Percentiles rank a stretch among this genome's conserved stretches.
Conservation (phyloP, 768 basidiomycete genomes). For the Neoboletus subvelutipes region DNA sequence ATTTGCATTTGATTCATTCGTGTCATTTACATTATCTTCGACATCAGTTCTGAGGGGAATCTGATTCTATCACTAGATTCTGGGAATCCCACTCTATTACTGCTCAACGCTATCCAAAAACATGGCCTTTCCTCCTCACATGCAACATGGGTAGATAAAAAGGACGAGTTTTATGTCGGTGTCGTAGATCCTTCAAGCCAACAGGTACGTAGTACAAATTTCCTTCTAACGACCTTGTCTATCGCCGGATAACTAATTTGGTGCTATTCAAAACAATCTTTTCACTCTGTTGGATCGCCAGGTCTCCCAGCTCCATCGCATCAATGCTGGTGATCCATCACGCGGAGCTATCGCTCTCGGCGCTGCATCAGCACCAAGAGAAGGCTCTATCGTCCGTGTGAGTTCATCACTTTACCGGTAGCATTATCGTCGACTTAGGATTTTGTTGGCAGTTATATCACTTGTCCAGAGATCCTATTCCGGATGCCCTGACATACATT, state of each 20-base stretch:
- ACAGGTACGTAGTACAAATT: slow-evolving; percentile 3
- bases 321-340: slow-evolving; percentile 71
- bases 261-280: neutral
- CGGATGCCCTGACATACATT: neutral
- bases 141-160: slow-evolving; percentile 40
- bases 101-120: slow-evolving; percentile 52
- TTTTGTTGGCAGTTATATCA: slow-evolving; percentile 42
- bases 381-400: slow-evolving; percentile 54
- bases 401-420: slow-evolving; percentile 12
- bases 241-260: neutral
- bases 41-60: slow-evolving; percentile 61
- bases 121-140: slow-evolving; percentile 29
- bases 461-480: slow-evolving; percentile 28
- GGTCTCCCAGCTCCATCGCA: slow-evolving; percentile 50
- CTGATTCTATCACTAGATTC: slow-evolving; percentile 58
- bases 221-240: neutral
- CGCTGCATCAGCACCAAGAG: slow-evolving; percentile 46
- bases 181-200: slow-evolving; percentile 27
- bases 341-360: slow-evolving; percentile 66
- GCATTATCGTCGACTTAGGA: neutral
- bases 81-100: slow-evolving; percentile 58
- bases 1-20: neutral
- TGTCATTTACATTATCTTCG: neutral
- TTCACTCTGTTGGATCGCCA: slow-evolving; percentile 16
- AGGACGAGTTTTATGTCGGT: slow-evolving; percentile 60